Conservation (phyloP, 2,329 filamentous ascomycete genomes). For the Thielaviopsis punctulata region DNA sequence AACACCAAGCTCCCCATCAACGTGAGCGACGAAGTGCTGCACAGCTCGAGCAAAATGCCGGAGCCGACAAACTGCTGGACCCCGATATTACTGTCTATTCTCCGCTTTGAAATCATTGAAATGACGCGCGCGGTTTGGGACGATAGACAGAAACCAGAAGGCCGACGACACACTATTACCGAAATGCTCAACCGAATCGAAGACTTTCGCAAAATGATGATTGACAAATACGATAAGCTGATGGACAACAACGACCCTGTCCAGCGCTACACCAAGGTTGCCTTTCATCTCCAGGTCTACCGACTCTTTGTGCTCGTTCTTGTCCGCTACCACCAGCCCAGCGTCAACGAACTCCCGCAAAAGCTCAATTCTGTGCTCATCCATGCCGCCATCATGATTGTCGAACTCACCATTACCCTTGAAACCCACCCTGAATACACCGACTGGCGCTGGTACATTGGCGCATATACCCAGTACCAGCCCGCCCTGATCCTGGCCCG, state of each 20-base stretch:
- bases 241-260: constrained; percentile 41
- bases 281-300: constrained; percentile 46
- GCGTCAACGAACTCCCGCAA: constrained; percentile 34
- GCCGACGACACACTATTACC: constrained; percentile 42
- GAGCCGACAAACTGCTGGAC: constrained; percentile 35
- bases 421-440: constrained; percentile 29
- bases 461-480: constrained; percentile 58
- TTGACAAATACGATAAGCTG: constrained; percentile 46
- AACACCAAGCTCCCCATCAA: constrained; percentile 58
- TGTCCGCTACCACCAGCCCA: constrained; percentile 44
- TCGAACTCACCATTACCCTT: constrained; percentile 30
- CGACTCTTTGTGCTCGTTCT: constrained; percentile 50
- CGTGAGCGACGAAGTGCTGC: constrained; percentile 48
- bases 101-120: constrained; percentile 57
- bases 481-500: constrained; percentile 49
- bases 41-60: constrained; percentile 25
- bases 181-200: constrained; percentile 51
- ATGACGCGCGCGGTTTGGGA: constrained; percentile 54
- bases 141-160: constrained; percentile 49
- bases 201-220: constrained; percentile 46
- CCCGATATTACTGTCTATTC: constrained; percentile 46
- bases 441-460: constrained; percentile 52
- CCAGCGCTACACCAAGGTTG: constrained; percentile 44
- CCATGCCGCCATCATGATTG: constrained; percentile 36
- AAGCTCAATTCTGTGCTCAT: constrained; percentile 47